Conservation (phyloP, 2,329 filamentous ascomycete genomes). For the Zymoseptoria crescenta region DNA sequence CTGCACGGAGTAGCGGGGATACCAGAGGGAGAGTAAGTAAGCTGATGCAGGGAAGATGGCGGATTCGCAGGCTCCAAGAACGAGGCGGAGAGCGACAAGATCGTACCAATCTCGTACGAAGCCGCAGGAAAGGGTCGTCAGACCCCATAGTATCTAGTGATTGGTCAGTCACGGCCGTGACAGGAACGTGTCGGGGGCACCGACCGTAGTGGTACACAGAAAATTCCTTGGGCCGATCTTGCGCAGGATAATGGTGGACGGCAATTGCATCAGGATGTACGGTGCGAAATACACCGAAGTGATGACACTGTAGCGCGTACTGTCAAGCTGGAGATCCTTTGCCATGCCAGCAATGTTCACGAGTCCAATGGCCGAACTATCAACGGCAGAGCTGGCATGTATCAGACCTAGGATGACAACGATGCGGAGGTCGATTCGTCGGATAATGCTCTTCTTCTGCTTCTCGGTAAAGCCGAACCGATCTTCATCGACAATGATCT, state of each 20-base stretch:
- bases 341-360: conserved; percentile 22
- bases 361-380: conserved; percentile 19
- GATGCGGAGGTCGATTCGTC: conserved; percentile 6
- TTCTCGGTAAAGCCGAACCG: neutral
- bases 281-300: conserved; percentile 32
- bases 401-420: conserved; percentile 3
- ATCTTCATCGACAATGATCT: neutral
- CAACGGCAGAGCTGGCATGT: conserved; percentile 4
- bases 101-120: conserved; percentile 22
- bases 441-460: conserved; percentile 5
- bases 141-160: conserved; percentile 3
- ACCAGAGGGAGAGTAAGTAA: conserved; percentile 41
- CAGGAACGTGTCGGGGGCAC: neutral
- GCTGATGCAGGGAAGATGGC: conserved; percentile 22
- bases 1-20: conserved; percentile 33
- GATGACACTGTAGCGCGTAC: conserved; percentile 25
- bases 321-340: conserved; percentile 10
- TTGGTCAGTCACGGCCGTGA: neutral
- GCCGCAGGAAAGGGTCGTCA: conserved; percentile 12
- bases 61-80: conserved; percentile 23
- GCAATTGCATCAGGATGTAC: conserved; percentile 33
- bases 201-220: conserved; percentile 11
- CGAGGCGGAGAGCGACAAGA: conserved; percentile 16
- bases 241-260: conserved; percentile 25
- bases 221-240: conserved; percentile 21